Base-by-base conservation (phyloP, 139 green algal species). In the Chlorella sp. region DNA sequence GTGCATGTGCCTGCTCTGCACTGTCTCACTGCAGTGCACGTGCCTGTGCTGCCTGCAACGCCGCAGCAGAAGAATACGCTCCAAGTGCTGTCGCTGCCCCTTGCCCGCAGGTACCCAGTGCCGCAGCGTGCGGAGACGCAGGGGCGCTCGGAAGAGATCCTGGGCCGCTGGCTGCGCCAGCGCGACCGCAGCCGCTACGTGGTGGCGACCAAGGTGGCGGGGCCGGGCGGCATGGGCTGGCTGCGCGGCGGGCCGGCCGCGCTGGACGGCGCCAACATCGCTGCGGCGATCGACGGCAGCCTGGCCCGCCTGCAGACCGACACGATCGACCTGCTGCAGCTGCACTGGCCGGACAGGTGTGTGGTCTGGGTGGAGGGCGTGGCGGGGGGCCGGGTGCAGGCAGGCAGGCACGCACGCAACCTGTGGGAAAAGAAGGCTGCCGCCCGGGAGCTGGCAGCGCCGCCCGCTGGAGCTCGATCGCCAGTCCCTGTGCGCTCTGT, bases 311-410 rank as follows among this genome's bases (percentile, higher is more conserved):
- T 99, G 64, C 53, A 85, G 2, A 94, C 86, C 7, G 92, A 98
- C 79, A 94, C 95, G 83, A 88, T 99, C 19, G 95, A 99, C 82
- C 67, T 98, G 3, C 86, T 92, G 36, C 92, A 97, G 73, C 77
- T 98, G 38, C 95, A 98, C 81, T 97, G 93, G 92, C 91, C 91
- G 36, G 92, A 96, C 80, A 90, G 91, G 91, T 91, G n/a, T 35
- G 79, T 29, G 12, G 53, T 21, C 53, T 62, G 53, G 14, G 19
- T 21, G 53, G 12, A 53, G 45, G 45, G 12, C 14, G 11, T 11
- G 12, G 14, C 11, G 12, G 12, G 45, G 45, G 12, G 45, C 45
- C 45, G 45, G 45, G 45, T 53, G n/a, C n/a, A n/a, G n/a, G n/a
- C n/a, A n/a, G n/a, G n/a, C n/a, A n/a, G n/a, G n/a, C n/a, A n/a